Conservation (phyloP, 345 rosid species). For the Euphorbia tirucalli region DNA sequence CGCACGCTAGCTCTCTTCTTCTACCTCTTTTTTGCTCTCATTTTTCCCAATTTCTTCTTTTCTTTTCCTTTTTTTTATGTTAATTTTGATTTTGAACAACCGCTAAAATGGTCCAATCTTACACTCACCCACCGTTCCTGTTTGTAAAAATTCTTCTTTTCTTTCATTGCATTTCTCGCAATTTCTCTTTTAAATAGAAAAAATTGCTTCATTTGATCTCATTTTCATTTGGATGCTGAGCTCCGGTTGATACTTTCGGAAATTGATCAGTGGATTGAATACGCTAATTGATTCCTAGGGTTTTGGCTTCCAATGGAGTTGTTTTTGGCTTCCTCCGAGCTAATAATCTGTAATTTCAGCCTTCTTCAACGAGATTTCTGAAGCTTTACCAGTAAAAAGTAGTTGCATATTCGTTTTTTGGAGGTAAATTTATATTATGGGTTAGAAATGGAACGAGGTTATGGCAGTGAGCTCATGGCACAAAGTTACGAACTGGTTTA, state of each 20-base stretch:
- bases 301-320: background rate
- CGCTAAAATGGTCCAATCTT: background rate
- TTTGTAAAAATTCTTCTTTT: constrained; percentile 1
- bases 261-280: background rate
- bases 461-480: constrained; percentile 28
- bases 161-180: background rate
- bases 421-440: constrained; percentile 21
- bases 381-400: background rate
- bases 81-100: background rate
- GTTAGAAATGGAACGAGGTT: constrained; percentile 22
- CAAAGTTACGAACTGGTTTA: constrained; percentile 15
- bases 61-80: too few relatives aligned
- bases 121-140: background rate
- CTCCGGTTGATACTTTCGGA: background rate
- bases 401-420: constrained; percentile 12
- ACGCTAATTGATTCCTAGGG: constrained; percentile 3
- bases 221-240: constrained; percentile 17
- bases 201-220: constrained; percentile 10
- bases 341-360: constrained; percentile 9
- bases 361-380: constrained; percentile 9
- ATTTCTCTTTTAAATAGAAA: too few relatives aligned
- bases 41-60: too few relatives aligned
- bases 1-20: constrained; percentile 10
- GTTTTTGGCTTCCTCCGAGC: constrained; percentile 23
- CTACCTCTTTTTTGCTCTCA: background rate